Evolutionary conservation across 805 yeast genomes (phyloP).

Genomic region (Vanderwaltozyma verrucispora): DNA sequence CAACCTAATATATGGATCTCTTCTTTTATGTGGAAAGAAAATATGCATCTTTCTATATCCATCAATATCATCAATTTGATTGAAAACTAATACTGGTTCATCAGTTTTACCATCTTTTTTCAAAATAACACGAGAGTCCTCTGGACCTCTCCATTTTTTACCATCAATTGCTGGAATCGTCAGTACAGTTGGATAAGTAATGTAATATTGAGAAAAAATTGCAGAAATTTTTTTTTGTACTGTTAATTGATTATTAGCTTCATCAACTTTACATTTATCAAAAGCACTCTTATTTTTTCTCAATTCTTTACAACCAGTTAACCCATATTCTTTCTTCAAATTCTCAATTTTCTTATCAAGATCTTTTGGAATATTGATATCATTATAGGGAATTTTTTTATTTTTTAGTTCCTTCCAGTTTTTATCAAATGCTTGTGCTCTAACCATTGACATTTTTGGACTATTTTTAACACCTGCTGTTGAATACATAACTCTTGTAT

Average conservation of each 20-base stretch:
- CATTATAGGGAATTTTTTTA: conserved; percentile 4
- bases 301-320: conserved; percentile 2
- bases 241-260: conserved; percentile 11
- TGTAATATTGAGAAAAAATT: conserved; percentile 3
- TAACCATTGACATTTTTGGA: conserved; percentile 1
- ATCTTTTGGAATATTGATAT: conserved; percentile 2
- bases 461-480: background rate
- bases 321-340: conserved; percentile 3
- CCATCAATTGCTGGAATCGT: conserved; percentile 1
- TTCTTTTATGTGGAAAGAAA: conserved; percentile 10
- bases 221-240: conserved; percentile 2
- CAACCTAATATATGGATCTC: conserved; percentile 2
- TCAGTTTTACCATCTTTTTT: conserved; percentile 2
- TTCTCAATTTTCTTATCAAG: background rate
- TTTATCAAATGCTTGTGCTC: conserved; percentile 7
- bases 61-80: conserved; percentile 5
- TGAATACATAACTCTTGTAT: conserved; percentile 7
- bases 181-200: conserved; percentile 6
- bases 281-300: conserved; percentile 8
- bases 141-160: conserved; percentile 4
- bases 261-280: conserved; percentile 16
- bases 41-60: conserved; percentile 8
- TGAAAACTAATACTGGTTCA: conserved; percentile 13
- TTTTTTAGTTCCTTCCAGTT: conserved; percentile 8
- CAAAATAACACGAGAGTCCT: conserved; percentile 6